Evolutionary conservation across 2,329 filamentous ascomycete species (phyloP), one percentile per base, ranked within the genome.

Genomic region (Colletotrichum sidae): DNA sequence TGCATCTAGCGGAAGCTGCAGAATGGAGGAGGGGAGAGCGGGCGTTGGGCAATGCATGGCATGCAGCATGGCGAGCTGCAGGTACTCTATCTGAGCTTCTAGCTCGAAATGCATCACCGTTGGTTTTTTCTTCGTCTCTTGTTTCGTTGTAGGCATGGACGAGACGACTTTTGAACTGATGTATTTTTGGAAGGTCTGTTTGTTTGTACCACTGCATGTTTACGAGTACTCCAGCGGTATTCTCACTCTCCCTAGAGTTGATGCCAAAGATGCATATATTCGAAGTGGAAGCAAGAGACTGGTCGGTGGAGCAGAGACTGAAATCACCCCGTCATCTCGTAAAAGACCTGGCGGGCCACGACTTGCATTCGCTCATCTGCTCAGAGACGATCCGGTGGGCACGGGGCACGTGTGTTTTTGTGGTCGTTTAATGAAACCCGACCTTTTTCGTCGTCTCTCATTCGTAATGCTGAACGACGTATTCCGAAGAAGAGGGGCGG

Each of bases 371-470:
- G 17, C n/a, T 49, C 46, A 49, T 50, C 46, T 44, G 50, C 37
- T n/a, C 55, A 42, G 25, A 15, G 17, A 47, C 47, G 59, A 25
- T 5, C 59, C 56, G 17, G 47, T 53, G 39, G 53, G 54, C 45
- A 50, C 52, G 45, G 59, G 39, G 45, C 59, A 61, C 53, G 53
- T 56, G 45, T 25, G 25, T 25, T 25, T 25, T 25, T 25, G 25
- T 49, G 51, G 45, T 50, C 41, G 51, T 57, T 62, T 45, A 37
- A 61, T 34, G 37, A 61, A 57, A 6, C 44, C 38, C 37, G 37
- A 34, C 25, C 33, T 39, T 61, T 11, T 34, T 41, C 8, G 54
- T 55, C 10, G 34, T 53, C 12, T 13, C 51, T 54, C 38, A 9
- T 41, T 41, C 38, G 38, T 41, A 3, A 41, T 13, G 3, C 9